Conservation (phyloP, 768 basidiomycete genomes). For the Floccularia luteovirens region DNA sequence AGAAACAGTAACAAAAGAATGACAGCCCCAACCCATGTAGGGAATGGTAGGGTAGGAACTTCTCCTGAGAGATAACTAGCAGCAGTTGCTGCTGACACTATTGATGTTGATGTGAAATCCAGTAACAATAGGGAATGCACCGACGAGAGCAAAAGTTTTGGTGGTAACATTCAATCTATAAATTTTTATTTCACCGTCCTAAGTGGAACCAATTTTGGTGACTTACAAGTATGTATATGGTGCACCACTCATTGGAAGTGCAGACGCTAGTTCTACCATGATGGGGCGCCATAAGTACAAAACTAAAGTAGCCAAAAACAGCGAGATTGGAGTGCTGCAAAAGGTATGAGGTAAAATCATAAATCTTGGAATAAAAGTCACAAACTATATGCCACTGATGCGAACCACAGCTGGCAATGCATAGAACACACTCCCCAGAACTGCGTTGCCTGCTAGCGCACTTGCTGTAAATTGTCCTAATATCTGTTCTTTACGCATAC, state of each 20-base stretch:
- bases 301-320: conserved; percentile 54
- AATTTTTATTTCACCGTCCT: neutral
- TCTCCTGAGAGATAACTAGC: conserved; percentile 62
- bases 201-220: neutral
- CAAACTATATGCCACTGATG: conserved; percentile 57
- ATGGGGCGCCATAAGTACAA: conserved; percentile 70
- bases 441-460: conserved; percentile 59
- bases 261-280: conserved; percentile 65
- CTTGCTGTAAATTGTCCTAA: conserved; percentile 61
- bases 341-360: neutral
- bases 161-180: conserved; percentile 55
- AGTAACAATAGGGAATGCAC: conserved; percentile 61
- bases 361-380: conserved; percentile 7
- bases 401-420: conserved; percentile 59
- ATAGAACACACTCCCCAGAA: conserved; percentile 65
- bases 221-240: conserved; percentile 64
- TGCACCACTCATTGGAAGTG: conserved; percentile 62
- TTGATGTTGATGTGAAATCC: conserved; percentile 61
- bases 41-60: conserved; percentile 43
- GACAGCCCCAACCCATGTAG: conserved; percentile 39
- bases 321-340: conserved; percentile 57
- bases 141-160: conserved; percentile 56
- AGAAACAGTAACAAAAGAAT: conserved; percentile 51
- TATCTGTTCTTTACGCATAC: conserved; percentile 23
- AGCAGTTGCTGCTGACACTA: conserved; percentile 71